phyloP scores from a whole-genome alignment of 257 asterid genomes.

The Cinchona pubescens region DNA sequence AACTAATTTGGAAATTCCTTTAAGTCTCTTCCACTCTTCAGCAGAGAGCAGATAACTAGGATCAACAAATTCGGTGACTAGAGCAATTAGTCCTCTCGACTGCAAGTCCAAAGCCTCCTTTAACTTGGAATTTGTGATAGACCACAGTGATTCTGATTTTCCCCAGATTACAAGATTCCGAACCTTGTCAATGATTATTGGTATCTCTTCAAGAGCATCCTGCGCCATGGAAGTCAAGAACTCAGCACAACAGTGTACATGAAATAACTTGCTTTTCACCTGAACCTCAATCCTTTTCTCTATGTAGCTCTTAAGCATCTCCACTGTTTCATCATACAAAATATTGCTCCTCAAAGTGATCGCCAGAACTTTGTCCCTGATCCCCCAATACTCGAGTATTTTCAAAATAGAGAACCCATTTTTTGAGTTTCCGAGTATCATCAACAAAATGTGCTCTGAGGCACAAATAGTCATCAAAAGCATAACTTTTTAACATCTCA shows the following conservation, averaged over 20 bases:
- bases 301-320: not conserved
- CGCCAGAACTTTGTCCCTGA: not conserved
- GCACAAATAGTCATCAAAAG: constrained; percentile 7
- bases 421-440: constrained; percentile 22
- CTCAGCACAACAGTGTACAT: constrained; percentile 24
- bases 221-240: constrained; percentile 25
- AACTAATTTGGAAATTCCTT: constrained; percentile 18
- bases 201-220: constrained; percentile 19
- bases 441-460: constrained; percentile 22
- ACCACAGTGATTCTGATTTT: constrained; percentile 15
- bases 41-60: constrained; percentile 15
- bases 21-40: constrained; percentile 28
- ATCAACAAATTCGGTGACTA: not conserved
- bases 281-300: constrained; percentile 6
- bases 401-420: constrained; percentile 7
- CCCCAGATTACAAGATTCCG: constrained; percentile 12
- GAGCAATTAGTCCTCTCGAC: constrained; percentile 16
- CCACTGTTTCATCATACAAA: not conserved
- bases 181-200: constrained; percentile 10
- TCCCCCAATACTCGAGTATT: not conserved
- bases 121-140: constrained; percentile 12
- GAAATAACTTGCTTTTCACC: constrained; percentile 12
- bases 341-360: not conserved
- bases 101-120: constrained; percentile 21
- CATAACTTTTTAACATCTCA: constrained; percentile 7